Conservation (phyloP, 805 yeast genomes). For the Wickerhamomyces ciferrii region DNA sequence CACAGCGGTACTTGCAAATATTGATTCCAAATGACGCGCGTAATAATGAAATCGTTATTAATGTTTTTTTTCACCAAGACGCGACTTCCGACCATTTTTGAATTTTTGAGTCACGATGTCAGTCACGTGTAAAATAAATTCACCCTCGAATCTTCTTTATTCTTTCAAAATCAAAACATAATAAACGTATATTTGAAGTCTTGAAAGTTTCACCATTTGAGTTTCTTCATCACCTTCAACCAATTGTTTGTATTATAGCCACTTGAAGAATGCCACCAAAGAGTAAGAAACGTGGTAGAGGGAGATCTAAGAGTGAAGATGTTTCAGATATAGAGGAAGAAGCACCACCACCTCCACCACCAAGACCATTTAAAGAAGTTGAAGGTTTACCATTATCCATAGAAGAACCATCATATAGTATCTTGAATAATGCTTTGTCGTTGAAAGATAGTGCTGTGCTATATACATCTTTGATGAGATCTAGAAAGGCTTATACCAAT, state of each 20-base stretch:
- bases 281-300: constrained; percentile 8
- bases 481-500: constrained; percentile 64
- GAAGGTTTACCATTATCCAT: constrained; percentile 65
- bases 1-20: too few species aligned
- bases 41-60: too few species aligned
- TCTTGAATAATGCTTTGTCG: constrained; percentile 60
- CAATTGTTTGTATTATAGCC: too few species aligned
- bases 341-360: constrained; percentile 19
- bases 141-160: too few species aligned
- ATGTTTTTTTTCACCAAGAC: too few species aligned
- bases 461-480: constrained; percentile 65
- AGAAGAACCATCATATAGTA: constrained; percentile 57
- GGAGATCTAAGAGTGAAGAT: constrained; percentile 12
- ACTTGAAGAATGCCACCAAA: constrained; percentile 18
- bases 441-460: constrained; percentile 70
- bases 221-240: too few species aligned
- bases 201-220: background rate
- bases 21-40: too few species aligned
- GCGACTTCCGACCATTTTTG: too few species aligned
- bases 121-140: too few species aligned
- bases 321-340: constrained; percentile 22
- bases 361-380: constrained; percentile 58
- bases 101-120: too few species aligned
- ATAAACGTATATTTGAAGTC: too few species aligned
- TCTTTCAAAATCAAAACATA: too few species aligned